Percentiles rank a stretch among this genome's conserved stretches.
These are phyloP conservation scores for Ramaria rubella DNA, from an alignment of 768 basidiomycete species.

Conservation along the genomic window DNA sequence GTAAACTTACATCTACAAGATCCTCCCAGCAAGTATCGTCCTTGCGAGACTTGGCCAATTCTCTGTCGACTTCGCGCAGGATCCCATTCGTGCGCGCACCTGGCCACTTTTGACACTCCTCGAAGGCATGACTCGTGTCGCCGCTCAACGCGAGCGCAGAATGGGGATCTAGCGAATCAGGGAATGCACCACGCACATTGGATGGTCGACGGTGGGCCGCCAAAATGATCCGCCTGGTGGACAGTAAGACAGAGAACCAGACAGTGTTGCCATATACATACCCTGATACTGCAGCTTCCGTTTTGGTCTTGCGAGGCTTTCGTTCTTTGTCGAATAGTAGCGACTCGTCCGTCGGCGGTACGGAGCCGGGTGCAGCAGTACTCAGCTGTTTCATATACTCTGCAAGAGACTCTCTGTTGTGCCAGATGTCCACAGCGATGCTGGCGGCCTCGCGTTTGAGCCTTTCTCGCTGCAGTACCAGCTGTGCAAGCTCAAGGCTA, in stretches of 20 bases:
- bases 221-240: constrained; percentile 10
- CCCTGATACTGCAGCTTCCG: constrained; percentile 28
- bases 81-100: constrained; percentile 60
- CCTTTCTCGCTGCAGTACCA: constrained; percentile 64
- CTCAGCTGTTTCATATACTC: constrained; percentile 52
- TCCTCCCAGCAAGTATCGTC: constrained; percentile 83
- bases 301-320: constrained; percentile 31
- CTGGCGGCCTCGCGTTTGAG: constrained; percentile 62
- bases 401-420: constrained; percentile 63
- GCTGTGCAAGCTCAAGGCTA: constrained; percentile 65
- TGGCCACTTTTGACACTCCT: constrained; percentile 51
- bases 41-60: constrained; percentile 58
- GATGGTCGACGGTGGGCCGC: constrained; percentile 24
- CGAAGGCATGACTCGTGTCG: constrained; percentile 31
- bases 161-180: constrained; percentile 39
- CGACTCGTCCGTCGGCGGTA: constrained; percentile 64
- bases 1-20: constrained; percentile 59
- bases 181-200: constrained; percentile 47
- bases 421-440: constrained; percentile 65
- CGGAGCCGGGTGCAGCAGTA: constrained; percentile 57
- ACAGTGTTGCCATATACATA: constrained; percentile 19
- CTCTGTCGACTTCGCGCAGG: constrained; percentile 54
- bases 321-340: constrained; percentile 71
- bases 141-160: constrained; percentile 32
- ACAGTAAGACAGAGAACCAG: neutral